A percentile compares a stretch with the other conserved stretches of the same genome.
These are phyloP conservation scores for Ganoderma leucocontextum DNA, from an alignment of 1,284 basidiomycete species.

Conservation along the genomic window DNA sequence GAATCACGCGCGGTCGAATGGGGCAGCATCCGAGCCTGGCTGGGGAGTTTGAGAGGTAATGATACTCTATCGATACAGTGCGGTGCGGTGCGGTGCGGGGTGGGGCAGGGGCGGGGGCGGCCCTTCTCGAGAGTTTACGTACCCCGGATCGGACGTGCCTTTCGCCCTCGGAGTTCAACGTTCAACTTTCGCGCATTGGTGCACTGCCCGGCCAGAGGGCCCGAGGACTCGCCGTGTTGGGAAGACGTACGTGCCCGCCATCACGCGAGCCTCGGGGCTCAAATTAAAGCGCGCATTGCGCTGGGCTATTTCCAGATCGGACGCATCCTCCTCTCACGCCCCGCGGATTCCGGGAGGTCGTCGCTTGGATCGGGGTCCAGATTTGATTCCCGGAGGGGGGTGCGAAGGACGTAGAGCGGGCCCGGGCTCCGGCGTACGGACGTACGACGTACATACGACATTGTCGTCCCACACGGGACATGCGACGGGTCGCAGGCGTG, in stretches of 20 bases:
- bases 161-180: neutral
- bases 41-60: constrained; percentile 8
- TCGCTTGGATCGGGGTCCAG: constrained; percentile 2
- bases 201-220: too few species aligned
- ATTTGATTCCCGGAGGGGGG: constrained; percentile 26
- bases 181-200: neutral
- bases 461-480: too few species aligned
- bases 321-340: neutral
- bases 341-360: neutral
- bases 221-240: neutral
- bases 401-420: neutral
- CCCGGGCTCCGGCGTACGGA: neutral
- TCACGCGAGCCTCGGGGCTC: neutral
- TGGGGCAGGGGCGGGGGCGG: neutral
- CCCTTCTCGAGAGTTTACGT: constrained; percentile 14
- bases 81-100: constrained; percentile 20
- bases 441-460: neutral
- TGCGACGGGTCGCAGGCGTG: too few species aligned
- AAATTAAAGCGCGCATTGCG: neutral
- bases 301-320: neutral
- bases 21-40: neutral
- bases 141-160: constrained; percentile 14
- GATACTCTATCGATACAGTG: neutral
- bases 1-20: neutral
- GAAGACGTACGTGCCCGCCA: constrained; percentile 2